Conservation (phyloP, 2,329 filamentous ascomycete genomes). For the Alternaria panax region DNA sequence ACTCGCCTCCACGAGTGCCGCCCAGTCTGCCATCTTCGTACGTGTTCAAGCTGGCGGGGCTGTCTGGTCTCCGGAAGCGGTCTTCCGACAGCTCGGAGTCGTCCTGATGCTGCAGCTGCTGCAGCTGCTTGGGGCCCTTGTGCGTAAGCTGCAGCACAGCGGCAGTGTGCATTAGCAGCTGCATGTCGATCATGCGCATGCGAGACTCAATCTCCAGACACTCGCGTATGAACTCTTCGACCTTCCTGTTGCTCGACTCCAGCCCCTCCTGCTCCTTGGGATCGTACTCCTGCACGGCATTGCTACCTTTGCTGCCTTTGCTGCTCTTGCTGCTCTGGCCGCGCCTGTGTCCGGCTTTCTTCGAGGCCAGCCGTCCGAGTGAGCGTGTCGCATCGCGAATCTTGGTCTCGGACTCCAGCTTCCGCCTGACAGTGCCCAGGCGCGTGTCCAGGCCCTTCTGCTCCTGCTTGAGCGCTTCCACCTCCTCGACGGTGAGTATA, state of each 20-base stretch:
- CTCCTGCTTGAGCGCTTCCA: slow-evolving; percentile 91
- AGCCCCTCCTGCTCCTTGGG: slow-evolving; percentile 74
- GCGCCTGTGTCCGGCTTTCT: slow-evolving; percentile 61
- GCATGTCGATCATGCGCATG: slow-evolving; percentile 75
- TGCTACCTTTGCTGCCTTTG: slow-evolving; percentile 57
- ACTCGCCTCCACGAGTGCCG: slow-evolving; percentile 65
- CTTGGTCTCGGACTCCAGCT: slow-evolving; percentile 88
- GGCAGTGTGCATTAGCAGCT: slow-evolving; percentile 87
- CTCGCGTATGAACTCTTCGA: slow-evolving; percentile 83
- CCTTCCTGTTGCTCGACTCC: slow-evolving; percentile 76
- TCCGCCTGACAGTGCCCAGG: slow-evolving; percentile 82
- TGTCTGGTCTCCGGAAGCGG: slow-evolving; percentile 65
- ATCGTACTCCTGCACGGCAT: slow-evolving; percentile 36
- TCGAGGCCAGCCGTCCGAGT: slow-evolving; percentile 79
- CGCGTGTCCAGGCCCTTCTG: slow-evolving; percentile 73
- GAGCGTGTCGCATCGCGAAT: slow-evolving; percentile 92
- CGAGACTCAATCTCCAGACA: slow-evolving; percentile 79
- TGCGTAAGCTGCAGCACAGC: slow-evolving; percentile 92
- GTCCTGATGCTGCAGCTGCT: slow-evolving; percentile 59
- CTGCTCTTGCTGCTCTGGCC: slow-evolving; percentile 60
- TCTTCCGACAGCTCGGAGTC: slow-evolving; percentile 50
- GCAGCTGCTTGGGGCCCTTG: slow-evolving; percentile 73
- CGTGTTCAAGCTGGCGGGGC: slow-evolving; percentile 78
- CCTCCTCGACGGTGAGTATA: slow-evolving; percentile 88
- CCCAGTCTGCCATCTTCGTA: slow-evolving; percentile 65